These are phyloP conservation scores for Oryza officinalis DNA, from an alignment of 176 grass and related monocot genomes.

Conservation along the genomic window DNA sequence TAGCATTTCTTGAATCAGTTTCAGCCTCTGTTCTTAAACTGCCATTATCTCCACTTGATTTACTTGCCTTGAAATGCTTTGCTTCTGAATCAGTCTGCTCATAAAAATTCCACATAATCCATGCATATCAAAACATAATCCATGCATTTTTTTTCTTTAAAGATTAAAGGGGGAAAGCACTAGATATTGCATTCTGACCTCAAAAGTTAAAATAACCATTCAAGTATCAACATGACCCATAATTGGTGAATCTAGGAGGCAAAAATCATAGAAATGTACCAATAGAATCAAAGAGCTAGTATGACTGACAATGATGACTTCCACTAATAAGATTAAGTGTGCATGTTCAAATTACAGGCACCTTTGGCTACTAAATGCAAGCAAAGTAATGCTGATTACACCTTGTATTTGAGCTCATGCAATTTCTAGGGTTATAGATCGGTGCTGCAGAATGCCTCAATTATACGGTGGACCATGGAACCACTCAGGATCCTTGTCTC, in stretches of 20 bases:
- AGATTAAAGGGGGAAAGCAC: neutral
- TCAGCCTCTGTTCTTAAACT: constrained; percentile 66
- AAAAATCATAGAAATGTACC: neutral
- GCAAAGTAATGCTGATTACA: neutral
- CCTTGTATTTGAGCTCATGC: neutral
- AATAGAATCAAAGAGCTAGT: neutral
- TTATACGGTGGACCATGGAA: constrained; percentile 10
- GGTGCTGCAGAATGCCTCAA: neutral
- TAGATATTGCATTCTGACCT: neutral
- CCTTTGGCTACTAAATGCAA: constrained; percentile 12
- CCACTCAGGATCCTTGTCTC: neutral
- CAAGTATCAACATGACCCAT: neutral
- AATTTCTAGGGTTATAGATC: constrained; percentile 1
- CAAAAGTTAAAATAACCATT: neutral
- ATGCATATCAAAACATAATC: neutral
- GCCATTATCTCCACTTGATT: constrained; percentile 53
- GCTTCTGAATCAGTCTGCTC: constrained; percentile 60
- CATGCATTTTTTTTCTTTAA: neutral
- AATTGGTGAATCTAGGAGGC: neutral
- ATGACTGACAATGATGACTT: neutral
- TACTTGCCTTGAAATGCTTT: constrained; percentile 66
- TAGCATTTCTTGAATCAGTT: constrained; percentile 56
- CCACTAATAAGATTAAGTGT: constrained; percentile 7
- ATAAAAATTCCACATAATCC: constrained; percentile 15
- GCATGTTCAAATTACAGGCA: constrained; percentile 11